phyloP scores from a whole-genome alignment of 2,329 filamentous ascomycete genomes.

The Aulographum hederae region DNA sequence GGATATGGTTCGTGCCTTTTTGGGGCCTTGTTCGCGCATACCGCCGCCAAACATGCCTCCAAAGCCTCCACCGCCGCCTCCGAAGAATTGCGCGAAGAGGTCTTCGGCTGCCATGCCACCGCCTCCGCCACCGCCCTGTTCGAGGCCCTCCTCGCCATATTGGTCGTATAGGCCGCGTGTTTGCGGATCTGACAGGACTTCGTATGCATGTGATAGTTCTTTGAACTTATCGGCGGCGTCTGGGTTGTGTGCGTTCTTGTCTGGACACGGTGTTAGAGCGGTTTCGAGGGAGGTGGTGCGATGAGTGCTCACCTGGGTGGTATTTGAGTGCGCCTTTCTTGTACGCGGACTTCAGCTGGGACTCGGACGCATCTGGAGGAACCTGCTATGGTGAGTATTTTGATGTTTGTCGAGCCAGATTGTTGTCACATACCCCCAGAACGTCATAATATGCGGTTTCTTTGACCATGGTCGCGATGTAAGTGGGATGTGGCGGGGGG shows the following conservation, averaged over 20 bases:
- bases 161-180: constrained; percentile 90
- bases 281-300: neutral
- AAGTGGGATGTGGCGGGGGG: constrained; percentile 1
- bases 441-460: constrained; percentile 65
- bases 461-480: constrained; percentile 46
- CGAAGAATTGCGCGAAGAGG: constrained; percentile 93
- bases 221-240: constrained; percentile 96
- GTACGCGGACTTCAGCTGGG: constrained; percentile 83
- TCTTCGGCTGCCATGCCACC: constrained; percentile 91
- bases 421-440: constrained; percentile 42
- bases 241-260: constrained; percentile 93
- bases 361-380: constrained; percentile 58
- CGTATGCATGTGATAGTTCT: constrained; percentile 88
- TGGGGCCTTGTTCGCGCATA: constrained; percentile 64
- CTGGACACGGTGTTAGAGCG: constrained; percentile 26
- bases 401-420: constrained; percentile 11
- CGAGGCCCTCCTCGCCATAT: constrained; percentile 91
- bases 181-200: constrained; percentile 79
- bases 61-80: constrained; percentile 47
- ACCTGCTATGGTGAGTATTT: constrained; percentile 40
- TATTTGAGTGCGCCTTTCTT: constrained; percentile 68
- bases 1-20: constrained; percentile 88
- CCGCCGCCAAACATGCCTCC: constrained; percentile 53
- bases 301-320: constrained; percentile 51
- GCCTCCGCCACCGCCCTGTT: constrained; percentile 62